phyloP scores from a whole-genome alignment of 1,139 yeast species.

The Kodamaea sp. region DNA sequence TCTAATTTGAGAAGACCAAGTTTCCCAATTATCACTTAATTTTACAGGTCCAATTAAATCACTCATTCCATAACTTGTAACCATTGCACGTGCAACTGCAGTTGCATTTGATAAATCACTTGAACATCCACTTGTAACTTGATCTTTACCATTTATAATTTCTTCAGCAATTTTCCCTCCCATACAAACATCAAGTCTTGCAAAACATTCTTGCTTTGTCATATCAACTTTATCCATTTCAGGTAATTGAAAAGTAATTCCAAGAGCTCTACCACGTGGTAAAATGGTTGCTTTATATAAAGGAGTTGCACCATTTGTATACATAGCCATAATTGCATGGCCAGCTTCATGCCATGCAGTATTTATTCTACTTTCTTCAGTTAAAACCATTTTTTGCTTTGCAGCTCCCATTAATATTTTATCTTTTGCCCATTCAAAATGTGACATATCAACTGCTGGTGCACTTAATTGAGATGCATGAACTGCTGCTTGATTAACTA shows the following conservation, averaged over 20 bases:
- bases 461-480: constrained; percentile 94
- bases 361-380: constrained; percentile 88
- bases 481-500: constrained; percentile 97
- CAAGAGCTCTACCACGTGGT: constrained; percentile 95
- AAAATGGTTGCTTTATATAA: constrained; percentile 94
- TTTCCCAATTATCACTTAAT: constrained; percentile 84
- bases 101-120: constrained; percentile 90
- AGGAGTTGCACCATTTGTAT: constrained; percentile 93
- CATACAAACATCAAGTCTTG: constrained; percentile 95
- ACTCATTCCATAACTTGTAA: constrained; percentile 94
- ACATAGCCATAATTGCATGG: constrained; percentile 96
- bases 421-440: constrained; percentile 99
- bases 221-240: constrained; percentile 98
- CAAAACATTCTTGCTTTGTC: constrained; percentile 84
- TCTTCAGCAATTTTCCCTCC: constrained; percentile 99
- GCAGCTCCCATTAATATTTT: constrained; percentile 98
- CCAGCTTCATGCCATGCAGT: constrained; percentile 99
- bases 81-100: constrained; percentile 93
- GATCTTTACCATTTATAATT: constrained; percentile 81
- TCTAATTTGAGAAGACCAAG: constrained; percentile 87
- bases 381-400: constrained; percentile 92
- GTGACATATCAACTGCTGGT: constrained; percentile 81
- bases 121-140: constrained; percentile 93
- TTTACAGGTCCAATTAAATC: constrained; percentile 89
- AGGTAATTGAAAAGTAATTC: constrained; percentile 94